Evolutionary conservation across 23 red algal species (phyloP), one percentile per base, ranked within the genome.

Genomic region (Gracilariopsis chorda): DNA sequence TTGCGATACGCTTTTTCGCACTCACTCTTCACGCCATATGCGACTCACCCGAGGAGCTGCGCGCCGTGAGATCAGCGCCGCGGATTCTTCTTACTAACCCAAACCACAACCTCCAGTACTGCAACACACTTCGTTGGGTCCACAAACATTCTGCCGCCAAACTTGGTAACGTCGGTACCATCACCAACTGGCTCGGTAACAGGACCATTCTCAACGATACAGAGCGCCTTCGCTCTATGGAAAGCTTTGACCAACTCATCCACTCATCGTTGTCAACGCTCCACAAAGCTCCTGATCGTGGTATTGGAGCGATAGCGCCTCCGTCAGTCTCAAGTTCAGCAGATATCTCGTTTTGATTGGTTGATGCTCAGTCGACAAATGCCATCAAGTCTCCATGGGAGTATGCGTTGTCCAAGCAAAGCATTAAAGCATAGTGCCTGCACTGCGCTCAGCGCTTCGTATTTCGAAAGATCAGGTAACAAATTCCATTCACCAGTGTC

Each of bases 261-360:
- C 94, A 56, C 70, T 70, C 28, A 87, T 87, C 11, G 87, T 70
- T 1, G 94, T 96, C 27, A 75, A 80, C 39, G 94, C 94, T 23
- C 39, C 51, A 37, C 20, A 56, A 33, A 96, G 75, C 75, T 53
- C 32, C n/a, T 87, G 60, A 17, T 70, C 19, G 2, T 60, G 69
- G 37, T 96, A 96, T 46, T 73, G 47, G 11, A 96, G 64, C 0
- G 81, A 82, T 30, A 96, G 45, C 12, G 94, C 94, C 81, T 47
- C 94, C 94, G 67, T 96, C 94, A 51, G 88, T 62, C 72, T 96
- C 92, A 1, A 87, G 68, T 53, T 92, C 88, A 1, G 85, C 93
- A 13, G 62, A 81, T 9, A 88, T 35, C 23, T 52, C 48, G n/a
- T 76, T 39, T 27, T 59, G 17, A 23, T 13, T 41, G 33, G n/a